Base-by-base conservation (phyloP, 805 yeast species). In the Kluyveromyces siamensis region DNA sequence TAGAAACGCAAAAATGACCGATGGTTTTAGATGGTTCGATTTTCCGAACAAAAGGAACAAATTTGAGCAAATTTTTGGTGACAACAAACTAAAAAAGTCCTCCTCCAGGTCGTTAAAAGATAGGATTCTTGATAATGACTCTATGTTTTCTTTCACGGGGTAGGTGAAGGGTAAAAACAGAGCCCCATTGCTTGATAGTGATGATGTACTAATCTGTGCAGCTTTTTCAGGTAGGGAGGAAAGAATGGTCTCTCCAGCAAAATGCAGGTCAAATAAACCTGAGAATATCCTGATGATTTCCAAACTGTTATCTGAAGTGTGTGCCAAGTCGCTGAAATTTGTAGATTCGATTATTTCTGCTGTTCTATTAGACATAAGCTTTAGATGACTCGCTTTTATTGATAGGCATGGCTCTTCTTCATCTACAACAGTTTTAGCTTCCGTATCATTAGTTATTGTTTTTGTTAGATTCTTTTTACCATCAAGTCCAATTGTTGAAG, bases 311-410 rank as follows among this genome's bases (percentile, higher is more conserved):
- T 61, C 54, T 33, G 57, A 57, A 3, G 62, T 58, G 16, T 62
- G 56, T 21, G 58, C 56, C 41, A 57, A 57, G 6, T 51, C 55
- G 27, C 59, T 53, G 33, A 62, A 52, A 6, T 74, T 67, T 1
- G 88, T 81, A 1, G 86, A 87, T 56, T 80, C 86, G 47, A 83
- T 71, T 46, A 83, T 66, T 61, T 83, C 86, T 0, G 87, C 80
- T 0, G 87, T 81, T 61, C 90, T 70, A 48, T 84, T 83, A 1
- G 84, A 77, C 44, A 83, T 68, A 39, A 77, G 76, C 50, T 83
- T 72, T 49, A 82, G 63, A 55, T 81, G 81, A 16, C 18, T 43
- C n/a, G 27, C 45, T 6, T 80, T 62, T 1, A 80, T 83, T 54
- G 72, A 73, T 42, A 80, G 67, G 8, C 65, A 63, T 0, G 65